phyloP scores from a whole-genome alignment of 1,284 basidiomycete species.

The Rhodotorula sp. region DNA sequence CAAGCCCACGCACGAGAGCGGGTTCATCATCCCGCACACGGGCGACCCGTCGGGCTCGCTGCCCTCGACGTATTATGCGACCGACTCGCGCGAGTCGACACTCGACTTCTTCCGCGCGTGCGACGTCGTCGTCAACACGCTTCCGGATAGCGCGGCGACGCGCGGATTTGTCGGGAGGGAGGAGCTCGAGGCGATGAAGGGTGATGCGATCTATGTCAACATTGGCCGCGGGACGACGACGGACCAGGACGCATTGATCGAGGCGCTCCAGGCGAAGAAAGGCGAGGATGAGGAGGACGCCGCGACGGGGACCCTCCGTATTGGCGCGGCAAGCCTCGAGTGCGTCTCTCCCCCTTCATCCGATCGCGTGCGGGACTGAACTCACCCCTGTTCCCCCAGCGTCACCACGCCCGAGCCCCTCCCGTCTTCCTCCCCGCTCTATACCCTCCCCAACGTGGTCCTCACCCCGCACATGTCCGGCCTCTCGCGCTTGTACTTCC shows the following conservation, averaged over 20 bases:
- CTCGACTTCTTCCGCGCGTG: slow-evolving; percentile 35
- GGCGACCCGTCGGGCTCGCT: slow-evolving; percentile 43
- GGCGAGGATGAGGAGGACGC: slow-evolving; percentile 28
- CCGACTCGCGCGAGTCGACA: background rate
- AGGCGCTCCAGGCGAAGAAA: slow-evolving; percentile 38
- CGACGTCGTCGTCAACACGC: slow-evolving; percentile 44
- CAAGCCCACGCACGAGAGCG: slow-evolving; percentile 8
- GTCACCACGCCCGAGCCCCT: slow-evolving; percentile 50
- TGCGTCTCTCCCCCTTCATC: background rate
- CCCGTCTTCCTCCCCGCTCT: slow-evolving; percentile 41
- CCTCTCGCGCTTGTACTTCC: slow-evolving; percentile 20
- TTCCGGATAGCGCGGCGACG: slow-evolving; percentile 24
- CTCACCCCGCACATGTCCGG: slow-evolving; percentile 48
- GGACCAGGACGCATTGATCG: slow-evolving; percentile 44
- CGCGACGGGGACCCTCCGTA: slow-evolving; percentile 36
- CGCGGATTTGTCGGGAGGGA: slow-evolving; percentile 11
- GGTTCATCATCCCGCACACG: slow-evolving; percentile 41
- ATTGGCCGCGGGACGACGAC: slow-evolving; percentile 48
- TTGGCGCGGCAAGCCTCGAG: slow-evolving; percentile 35
- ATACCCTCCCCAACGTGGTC: slow-evolving; percentile 44
- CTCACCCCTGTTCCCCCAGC: slow-evolving; percentile 4
- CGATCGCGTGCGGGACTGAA: background rate
- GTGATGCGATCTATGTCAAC: slow-evolving; percentile 40
- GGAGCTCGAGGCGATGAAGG: slow-evolving; percentile 37
- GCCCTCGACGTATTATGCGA: slow-evolving; percentile 25